phyloP scores from a whole-genome alignment of 768 basidiomycete genomes.

The Paxillus involutus region DNA sequence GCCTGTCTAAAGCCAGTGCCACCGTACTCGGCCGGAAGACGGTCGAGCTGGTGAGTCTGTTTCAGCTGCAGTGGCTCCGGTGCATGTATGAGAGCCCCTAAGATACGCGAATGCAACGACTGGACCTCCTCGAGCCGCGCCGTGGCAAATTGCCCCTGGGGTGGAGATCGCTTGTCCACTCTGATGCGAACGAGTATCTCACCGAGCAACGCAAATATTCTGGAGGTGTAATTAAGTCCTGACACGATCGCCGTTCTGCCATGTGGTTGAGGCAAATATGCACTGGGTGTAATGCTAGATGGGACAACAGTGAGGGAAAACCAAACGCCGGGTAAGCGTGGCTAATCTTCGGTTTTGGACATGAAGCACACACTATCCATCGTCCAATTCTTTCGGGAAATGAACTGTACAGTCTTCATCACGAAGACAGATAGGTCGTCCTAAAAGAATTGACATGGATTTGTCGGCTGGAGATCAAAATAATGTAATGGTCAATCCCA shows the following conservation, averaged over 20 bases:
- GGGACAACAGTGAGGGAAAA: constrained; percentile 11
- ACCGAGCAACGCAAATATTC: constrained; percentile 82
- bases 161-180: constrained; percentile 84
- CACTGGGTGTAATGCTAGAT: constrained; percentile 75
- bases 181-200: constrained; percentile 86
- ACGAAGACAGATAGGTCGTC: constrained; percentile 80
- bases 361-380: constrained; percentile 71
- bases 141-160: constrained; percentile 82
- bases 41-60: constrained; percentile 46
- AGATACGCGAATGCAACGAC: constrained; percentile 73
- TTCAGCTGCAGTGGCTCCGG: constrained; percentile 78
- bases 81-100: constrained; percentile 70
- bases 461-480: constrained; percentile 64
- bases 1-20: constrained; percentile 77
- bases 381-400: constrained; percentile 86
- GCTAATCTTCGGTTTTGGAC: constrained; percentile 30
- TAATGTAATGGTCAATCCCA: not conserved
- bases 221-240: constrained; percentile 83
- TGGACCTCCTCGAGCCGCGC: constrained; percentile 84
- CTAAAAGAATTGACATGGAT: constrained; percentile 83
- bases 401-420: constrained; percentile 91
- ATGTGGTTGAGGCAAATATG: constrained; percentile 84
- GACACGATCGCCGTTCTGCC: constrained; percentile 83
- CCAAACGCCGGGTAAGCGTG: constrained; percentile 14
- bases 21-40: constrained; percentile 58